Conservation (phyloP, 352 stramenopile species). For the Peronospora destructor region DNA sequence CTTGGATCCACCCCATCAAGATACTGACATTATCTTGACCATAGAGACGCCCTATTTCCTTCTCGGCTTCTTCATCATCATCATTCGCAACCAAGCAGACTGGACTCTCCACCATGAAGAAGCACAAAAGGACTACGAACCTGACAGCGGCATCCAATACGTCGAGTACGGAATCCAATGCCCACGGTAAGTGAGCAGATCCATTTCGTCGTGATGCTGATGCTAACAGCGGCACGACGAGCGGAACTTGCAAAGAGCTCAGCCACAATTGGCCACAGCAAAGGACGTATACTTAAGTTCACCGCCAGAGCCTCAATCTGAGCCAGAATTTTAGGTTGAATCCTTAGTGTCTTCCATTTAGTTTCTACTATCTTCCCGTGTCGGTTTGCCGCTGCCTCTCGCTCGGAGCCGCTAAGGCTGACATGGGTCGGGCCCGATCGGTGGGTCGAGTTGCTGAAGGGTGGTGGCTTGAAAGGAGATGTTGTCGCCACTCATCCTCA, state of each 20-base stretch:
- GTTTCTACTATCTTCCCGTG: no score
- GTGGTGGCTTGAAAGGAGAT: no score
- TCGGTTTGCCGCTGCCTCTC: no score
- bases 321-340: no score
- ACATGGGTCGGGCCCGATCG: no score
- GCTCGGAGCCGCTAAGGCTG: no score
- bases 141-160: no score
- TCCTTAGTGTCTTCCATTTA: no score
- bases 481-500: no score
- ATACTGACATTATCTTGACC: slow-evolving; percentile 28
- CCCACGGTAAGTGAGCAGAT: slow-evolving; percentile 49
- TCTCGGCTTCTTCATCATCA: slow-evolving; percentile 19
- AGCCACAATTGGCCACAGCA: slow-evolving; percentile 44
- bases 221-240: slow-evolving; percentile 35
- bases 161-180: slow-evolving; percentile 48
- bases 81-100: slow-evolving; percentile 39
- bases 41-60: slow-evolving; percentile 26
- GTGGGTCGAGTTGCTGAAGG: no score
- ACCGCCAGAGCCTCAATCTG: no score
- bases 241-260: slow-evolving; percentile 57
- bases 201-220: slow-evolving; percentile 39
- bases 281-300: no score
- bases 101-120: slow-evolving; percentile 40
- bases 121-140: slow-evolving; percentile 31
- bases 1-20: slow-evolving; percentile 19